Evolutionary conservation across 1,284 basidiomycete species (phyloP).

Genomic region (Puccinia horiana): DNA sequence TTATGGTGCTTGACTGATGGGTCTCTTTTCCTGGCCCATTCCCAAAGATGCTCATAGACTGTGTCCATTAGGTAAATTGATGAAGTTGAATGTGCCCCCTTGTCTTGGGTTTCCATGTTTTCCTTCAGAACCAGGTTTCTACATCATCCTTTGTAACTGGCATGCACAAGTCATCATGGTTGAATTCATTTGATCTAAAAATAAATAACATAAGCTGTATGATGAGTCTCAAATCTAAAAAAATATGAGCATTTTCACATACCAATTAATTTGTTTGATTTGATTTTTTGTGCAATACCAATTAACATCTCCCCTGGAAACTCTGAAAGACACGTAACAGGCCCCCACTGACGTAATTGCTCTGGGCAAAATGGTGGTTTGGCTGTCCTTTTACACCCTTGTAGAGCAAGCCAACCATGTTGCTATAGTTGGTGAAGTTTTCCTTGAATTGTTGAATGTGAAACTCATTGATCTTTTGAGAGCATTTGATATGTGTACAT

Average conservation of each 20-base stretch:
- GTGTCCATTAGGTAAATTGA: neutral
- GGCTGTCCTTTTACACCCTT: neutral
- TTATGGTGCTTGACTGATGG: neutral
- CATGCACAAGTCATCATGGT: too few relatives aligned
- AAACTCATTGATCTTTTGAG: neutral
- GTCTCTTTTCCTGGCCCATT: neutral
- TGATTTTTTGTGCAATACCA: constrained; percentile 23
- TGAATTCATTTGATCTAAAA: neutral
- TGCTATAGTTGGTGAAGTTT: neutral
- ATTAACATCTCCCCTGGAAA: constrained; percentile 9
- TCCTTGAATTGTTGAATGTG: neutral
- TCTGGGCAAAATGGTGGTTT: constrained; percentile 28
- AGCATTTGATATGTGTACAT: neutral
- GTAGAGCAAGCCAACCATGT: neutral
- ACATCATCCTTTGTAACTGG: neutral
- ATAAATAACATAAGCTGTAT: neutral
- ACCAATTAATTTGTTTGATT: constrained; percentile 21
- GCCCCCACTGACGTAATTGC: constrained; percentile 4
- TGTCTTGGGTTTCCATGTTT: neutral
- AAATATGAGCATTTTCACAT: neutral
- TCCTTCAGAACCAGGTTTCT: neutral
- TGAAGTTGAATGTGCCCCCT: neutral
- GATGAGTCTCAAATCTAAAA: neutral
- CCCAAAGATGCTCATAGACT: neutral
- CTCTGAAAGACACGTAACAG: neutral